Evolutionary conservation across 495 filamentous ascomycete species (phyloP).

Genomic region (Aspergillus conjunctus): DNA sequence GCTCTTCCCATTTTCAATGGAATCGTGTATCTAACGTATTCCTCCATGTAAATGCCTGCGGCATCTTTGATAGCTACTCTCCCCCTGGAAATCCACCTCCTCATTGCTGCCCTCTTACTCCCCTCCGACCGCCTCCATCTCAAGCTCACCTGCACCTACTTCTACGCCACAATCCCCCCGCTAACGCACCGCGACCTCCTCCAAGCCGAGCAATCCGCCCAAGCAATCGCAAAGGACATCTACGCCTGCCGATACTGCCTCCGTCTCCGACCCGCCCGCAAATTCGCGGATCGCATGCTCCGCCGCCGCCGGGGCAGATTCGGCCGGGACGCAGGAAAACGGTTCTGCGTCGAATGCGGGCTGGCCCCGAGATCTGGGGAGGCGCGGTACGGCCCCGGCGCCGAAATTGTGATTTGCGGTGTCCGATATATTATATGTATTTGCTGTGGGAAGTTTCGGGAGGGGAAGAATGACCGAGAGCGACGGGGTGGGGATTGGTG

Average conservation of each 20-base stretch:
- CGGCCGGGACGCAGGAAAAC: constrained; percentile 27
- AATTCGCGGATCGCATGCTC: constrained; percentile 40
- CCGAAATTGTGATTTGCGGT: constrained; percentile 29
- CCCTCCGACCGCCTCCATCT: constrained; percentile 58
- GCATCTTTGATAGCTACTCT: constrained; percentile 28
- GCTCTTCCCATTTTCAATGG: too few species aligned
- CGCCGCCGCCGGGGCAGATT: constrained; percentile 27
- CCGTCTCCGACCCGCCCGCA: constrained; percentile 30
- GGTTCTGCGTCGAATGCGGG: constrained; percentile 45
- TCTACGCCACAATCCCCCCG: constrained; percentile 29
- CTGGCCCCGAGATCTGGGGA: constrained; percentile 30
- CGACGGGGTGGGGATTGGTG: not conserved
- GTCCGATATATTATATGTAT: constrained; percentile 32
- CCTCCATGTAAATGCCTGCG: not conserved
- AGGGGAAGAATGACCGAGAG: constrained; percentile 14
- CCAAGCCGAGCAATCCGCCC: constrained; percentile 28
- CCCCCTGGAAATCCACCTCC: constrained; percentile 59
- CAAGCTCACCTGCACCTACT: constrained; percentile 46
- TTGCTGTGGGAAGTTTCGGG: constrained; percentile 30
- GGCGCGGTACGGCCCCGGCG: constrained; percentile 38
- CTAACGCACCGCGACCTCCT: constrained; percentile 34
- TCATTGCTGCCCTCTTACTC: constrained; percentile 56
- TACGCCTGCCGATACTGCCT: constrained; percentile 45
- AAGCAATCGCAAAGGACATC: constrained; percentile 30
- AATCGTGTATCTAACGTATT: not conserved